Percentiles rank a stretch among this genome's conserved stretches.
These are phyloP conservation scores for Aspergillus piperis DNA, from an alignment of 2,329 filamentous ascomycete genomes.

Conservation along the genomic window DNA sequence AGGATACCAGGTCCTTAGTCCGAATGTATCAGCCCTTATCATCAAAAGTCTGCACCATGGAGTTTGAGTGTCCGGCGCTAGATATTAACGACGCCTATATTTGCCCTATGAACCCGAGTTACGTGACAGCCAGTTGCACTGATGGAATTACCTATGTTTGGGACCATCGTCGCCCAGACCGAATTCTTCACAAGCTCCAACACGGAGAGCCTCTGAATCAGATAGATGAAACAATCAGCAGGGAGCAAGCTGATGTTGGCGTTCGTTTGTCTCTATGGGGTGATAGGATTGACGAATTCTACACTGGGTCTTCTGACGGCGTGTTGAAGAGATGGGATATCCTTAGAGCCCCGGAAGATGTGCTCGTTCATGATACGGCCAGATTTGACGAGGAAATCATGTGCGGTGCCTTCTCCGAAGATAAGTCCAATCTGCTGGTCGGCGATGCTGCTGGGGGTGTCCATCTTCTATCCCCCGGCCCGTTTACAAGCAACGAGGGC, in stretches of 20 bases:
- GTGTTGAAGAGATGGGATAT: constrained; percentile 63
- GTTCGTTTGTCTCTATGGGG: constrained; percentile 62
- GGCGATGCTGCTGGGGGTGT: constrained; percentile 60
- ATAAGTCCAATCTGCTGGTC: constrained; percentile 57
- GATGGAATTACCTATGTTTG: constrained; percentile 62
- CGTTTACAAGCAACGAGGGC: constrained; percentile 25
- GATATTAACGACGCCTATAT: constrained; percentile 64
- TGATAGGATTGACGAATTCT: constrained; percentile 53
- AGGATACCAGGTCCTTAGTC: constrained; percentile 51
- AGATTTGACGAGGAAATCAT: constrained; percentile 57
- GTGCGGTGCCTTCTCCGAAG: constrained; percentile 58
- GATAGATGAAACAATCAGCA: constrained; percentile 38
- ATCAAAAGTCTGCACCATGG: constrained; percentile 40
- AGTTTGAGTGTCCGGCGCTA: constrained; percentile 58
- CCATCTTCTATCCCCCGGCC: constrained; percentile 50
- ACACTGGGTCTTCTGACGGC: constrained; percentile 63
- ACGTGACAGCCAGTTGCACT: constrained; percentile 62
- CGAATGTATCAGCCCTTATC: constrained; percentile 53
- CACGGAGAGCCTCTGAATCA: constrained; percentile 56
- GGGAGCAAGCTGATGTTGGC: constrained; percentile 59
- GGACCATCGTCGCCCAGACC: constrained; percentile 54
- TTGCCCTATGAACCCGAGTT: constrained; percentile 47
- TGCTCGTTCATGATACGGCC: constrained; percentile 53
- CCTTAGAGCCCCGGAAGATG: constrained; percentile 52
- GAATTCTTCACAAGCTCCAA: constrained; percentile 50